A percentile compares a stretch with the other conserved stretches of the same genome.
These are phyloP conservation scores for Acacia pycnantha DNA, from an alignment of 331 rosid species.

Conservation along the genomic window DNA sequence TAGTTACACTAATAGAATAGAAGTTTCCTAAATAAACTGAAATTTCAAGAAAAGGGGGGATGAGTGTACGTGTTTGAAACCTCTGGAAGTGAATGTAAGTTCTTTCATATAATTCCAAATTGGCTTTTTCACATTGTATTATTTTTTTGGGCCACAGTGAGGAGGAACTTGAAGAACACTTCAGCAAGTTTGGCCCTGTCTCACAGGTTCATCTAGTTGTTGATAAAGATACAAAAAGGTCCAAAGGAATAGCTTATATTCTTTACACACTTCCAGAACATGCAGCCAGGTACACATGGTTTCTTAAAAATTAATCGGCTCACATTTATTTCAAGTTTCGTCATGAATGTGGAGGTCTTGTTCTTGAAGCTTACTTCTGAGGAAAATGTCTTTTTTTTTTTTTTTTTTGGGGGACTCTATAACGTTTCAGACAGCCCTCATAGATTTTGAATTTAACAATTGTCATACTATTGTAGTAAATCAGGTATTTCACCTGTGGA, in stretches of 20 bases:
- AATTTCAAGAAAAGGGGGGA: background rate
- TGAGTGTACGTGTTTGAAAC: background rate
- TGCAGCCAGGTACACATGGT: constrained; percentile 61
- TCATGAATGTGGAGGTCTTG: background rate
- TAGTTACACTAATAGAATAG: background rate
- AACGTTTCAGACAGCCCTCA: background rate
- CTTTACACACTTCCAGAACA: constrained; percentile 58
- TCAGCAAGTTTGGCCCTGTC: constrained; percentile 61
- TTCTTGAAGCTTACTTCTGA: constrained; percentile 6
- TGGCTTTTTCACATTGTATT: constrained; percentile 5
- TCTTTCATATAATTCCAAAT: background rate
- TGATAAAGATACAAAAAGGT: constrained; percentile 77
- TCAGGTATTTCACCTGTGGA: background rate
- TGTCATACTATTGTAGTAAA: background rate
- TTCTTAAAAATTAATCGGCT: constrained; percentile 16
- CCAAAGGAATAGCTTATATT: constrained; percentile 84
- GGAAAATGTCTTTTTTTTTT: background rate
- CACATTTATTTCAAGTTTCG: constrained; percentile 4
- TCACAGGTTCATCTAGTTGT: constrained; percentile 78
- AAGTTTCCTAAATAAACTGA: background rate
- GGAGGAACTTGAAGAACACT: constrained; percentile 84
- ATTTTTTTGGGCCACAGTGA: constrained; percentile 49
- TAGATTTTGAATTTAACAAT: background rate
- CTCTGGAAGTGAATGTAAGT: background rate
- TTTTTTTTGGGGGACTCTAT: background rate